phyloP scores from a whole-genome alignment of 257 asterid species.

The Solanum clarkiae region DNA sequence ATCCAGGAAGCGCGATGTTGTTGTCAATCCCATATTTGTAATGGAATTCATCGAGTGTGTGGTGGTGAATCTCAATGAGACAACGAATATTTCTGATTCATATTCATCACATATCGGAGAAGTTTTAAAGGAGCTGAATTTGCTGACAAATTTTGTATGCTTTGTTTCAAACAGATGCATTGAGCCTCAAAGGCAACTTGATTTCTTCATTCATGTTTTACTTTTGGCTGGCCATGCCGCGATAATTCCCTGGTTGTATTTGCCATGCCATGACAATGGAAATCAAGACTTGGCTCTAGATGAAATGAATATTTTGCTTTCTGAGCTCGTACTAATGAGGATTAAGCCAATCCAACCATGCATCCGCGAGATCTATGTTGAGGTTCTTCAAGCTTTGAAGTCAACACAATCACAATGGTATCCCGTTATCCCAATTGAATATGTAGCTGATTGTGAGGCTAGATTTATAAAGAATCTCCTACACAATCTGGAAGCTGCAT shows the following conservation, averaged over 20 bases:
- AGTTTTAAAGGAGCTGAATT: neutral
- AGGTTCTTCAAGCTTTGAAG: neutral
- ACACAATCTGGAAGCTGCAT: neutral
- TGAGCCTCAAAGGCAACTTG: neutral
- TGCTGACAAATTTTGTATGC: neutral
- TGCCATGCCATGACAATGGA: neutral
- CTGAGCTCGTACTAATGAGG: neutral
- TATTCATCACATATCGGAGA: neutral
- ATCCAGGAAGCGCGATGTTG: neutral
- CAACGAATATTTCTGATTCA: neutral
- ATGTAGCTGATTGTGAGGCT: neutral
- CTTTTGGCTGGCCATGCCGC: neutral
- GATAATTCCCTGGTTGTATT: neutral
- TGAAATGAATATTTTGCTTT: neutral
- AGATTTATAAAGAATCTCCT: neutral
- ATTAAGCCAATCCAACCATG: neutral
- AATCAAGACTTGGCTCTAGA: neutral
- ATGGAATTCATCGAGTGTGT: neutral
- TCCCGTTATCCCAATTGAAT: neutral
- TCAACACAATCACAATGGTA: neutral
- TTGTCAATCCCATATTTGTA: neutral
- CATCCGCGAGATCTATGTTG: neutral
- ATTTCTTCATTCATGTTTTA: neutral
- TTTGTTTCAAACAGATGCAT: neutral
- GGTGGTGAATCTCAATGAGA: neutral